Evolutionary conservation across 768 basidiomycete genomes (phyloP), one percentile per base, ranked within the genome.

Genomic region (Neoboletus brunneissimus): DNA sequence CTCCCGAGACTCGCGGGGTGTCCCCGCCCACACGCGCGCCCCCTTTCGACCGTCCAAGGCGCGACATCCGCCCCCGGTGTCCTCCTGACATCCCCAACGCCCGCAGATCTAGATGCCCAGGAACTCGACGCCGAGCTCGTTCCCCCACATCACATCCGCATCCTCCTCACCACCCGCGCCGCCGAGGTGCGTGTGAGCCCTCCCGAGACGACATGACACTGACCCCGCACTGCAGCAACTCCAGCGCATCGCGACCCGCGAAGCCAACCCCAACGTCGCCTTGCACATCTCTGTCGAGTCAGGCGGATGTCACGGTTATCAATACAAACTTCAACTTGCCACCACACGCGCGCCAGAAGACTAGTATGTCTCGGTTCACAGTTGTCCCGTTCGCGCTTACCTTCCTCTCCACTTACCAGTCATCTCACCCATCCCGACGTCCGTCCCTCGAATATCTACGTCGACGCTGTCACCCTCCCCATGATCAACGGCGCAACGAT

Each of bases 281-380:
- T 76, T 98, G 23, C 78, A 94, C 60, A 80, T 98, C 60, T 77
- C 85, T 1, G 93, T 98, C 25, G 94, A 97, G 65, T 91, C 89
- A 12, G 96, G 96, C 12, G 96, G 96, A 20, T 98, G 96, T 67
- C 95, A 98, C 69, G 96, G 96, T 37, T 98, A 98, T 71, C 94
- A 97, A 66, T 97, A 98, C 72, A 95, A 91, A 63, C 83, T 98
- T 81, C 85, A 88, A 53, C 79, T 98, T 4, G 87, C 89, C 3
- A 79, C 77, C 37, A 72, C 74, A 43, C 77, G 78, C 16, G 75
- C 79, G 29, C 77, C 79, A 5, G 93, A 94, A 60, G 94, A 97
- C 73, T 97, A 94, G 94, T 95, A 68, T 68, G 91, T 77, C 25
- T 11, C 18, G 11, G 20, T 9, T 15, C 6, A 20, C 20, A 15